Conservation (phyloP, 1,284 basidiomycete genomes). For the Ceratobasidium papillatum region DNA sequence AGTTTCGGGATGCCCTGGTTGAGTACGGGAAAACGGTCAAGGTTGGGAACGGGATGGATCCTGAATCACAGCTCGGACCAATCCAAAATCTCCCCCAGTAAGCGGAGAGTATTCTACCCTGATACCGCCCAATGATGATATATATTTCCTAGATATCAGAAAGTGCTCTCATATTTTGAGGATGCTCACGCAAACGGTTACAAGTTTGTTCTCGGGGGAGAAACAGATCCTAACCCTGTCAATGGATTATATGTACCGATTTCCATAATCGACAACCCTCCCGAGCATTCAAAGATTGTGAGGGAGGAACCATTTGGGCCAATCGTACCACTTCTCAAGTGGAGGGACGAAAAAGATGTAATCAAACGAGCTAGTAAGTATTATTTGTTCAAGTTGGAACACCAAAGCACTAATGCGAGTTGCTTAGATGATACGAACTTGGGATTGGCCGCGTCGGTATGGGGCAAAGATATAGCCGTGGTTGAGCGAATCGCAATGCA, state of each 20-base stretch:
- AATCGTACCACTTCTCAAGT: conserved; percentile 36
- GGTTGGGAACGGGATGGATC: conserved; percentile 52
- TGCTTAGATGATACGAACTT: conserved; percentile 16
- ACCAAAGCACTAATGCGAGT: not conserved
- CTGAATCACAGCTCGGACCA: conserved; percentile 23
- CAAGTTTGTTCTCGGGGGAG: conserved; percentile 31
- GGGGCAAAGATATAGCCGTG: conserved; percentile 16
- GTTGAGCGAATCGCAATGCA: conserved; percentile 30
- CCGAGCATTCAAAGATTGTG: conserved; percentile 33
- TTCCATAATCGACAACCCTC: conserved; percentile 34
- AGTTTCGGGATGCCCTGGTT: conserved; percentile 50
- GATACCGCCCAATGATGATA: not conserved
- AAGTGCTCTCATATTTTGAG: conserved; percentile 16
- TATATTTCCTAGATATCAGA: not conserved
- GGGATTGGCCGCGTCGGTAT: conserved; percentile 21
- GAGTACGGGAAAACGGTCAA: conserved; percentile 54
- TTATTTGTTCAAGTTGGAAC: not conserved
- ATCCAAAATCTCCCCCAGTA: conserved; percentile 31
- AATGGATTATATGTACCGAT: conserved; percentile 20
- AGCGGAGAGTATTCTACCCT: not conserved
- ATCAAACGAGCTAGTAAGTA: conserved; percentile 38
- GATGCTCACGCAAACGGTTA: conserved; percentile 32
- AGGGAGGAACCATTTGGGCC: conserved; percentile 39
- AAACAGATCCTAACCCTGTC: conserved; percentile 5
- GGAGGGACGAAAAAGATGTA: conserved; percentile 32